phyloP scores from a whole-genome alignment of 768 basidiomycete genomes.

The Kwoniella pini region DNA sequence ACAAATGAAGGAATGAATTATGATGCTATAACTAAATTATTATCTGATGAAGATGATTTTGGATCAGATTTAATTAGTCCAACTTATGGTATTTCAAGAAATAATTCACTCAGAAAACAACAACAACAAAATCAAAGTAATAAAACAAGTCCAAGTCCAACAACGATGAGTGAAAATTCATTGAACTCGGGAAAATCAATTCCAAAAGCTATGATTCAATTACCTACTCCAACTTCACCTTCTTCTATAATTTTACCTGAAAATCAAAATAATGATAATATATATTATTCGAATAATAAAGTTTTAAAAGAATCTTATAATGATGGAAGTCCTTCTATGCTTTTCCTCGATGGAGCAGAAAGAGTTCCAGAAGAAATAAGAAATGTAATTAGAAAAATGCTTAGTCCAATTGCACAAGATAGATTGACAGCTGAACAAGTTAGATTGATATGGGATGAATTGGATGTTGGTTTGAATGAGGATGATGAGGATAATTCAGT shows the following conservation, averaged over 20 bases:
- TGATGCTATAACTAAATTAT: constrained; percentile 19
- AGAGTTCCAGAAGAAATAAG: constrained; percentile 26
- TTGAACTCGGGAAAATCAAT: background rate
- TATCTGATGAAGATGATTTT: constrained; percentile 21
- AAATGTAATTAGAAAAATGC: constrained; percentile 32
- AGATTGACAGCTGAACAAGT: constrained; percentile 30
- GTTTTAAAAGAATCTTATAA: constrained; percentile 23
- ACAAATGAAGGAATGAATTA: background rate
- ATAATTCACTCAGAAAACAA: constrained; percentile 1
- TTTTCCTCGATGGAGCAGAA: constrained; percentile 35
- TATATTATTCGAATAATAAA: background rate
- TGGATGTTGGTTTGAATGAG: constrained; percentile 13
- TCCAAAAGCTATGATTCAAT: background rate
- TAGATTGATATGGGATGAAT: constrained; percentile 17
- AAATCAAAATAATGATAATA: no score
- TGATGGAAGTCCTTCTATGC: constrained; percentile 36
- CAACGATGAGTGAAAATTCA: no score
- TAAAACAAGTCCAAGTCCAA: no score
- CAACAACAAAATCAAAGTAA: background rate
- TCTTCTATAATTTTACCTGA: background rate
- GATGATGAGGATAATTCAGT: background rate
- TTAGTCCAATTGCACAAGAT: constrained; percentile 23
- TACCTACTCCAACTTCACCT: constrained; percentile 12
- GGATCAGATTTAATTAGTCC: background rate
- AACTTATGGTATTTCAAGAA: constrained; percentile 8